A percentile compares a stretch with the other conserved stretches of the same genome.
Conservation (phyloP, 2,329 filamentous ascomycete species). For the Cladorrhinum sp. region DNA sequence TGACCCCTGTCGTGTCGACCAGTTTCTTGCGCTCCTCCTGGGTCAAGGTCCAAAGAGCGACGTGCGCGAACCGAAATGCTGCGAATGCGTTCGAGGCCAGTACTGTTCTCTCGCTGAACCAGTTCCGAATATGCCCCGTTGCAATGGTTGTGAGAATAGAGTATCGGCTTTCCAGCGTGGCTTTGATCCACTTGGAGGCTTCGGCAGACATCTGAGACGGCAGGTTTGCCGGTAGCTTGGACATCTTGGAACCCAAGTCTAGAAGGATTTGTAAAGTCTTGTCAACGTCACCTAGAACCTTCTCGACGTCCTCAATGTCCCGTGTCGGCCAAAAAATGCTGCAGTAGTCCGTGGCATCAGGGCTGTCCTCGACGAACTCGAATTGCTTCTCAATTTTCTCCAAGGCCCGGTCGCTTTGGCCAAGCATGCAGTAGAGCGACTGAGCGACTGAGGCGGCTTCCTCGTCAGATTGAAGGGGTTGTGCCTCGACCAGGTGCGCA, state of each 20-base stretch:
- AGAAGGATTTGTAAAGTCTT: neutral
- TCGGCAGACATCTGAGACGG: neutral
- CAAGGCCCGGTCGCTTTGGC: neutral
- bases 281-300: neutral
- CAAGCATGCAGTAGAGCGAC: neutral
- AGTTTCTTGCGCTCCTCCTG: neutral
- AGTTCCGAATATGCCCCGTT: slow-evolving; percentile 1
- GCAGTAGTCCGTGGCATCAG: neutral
- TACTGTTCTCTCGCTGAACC: neutral
- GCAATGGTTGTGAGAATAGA: neutral
- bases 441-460: neutral
- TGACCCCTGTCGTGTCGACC: neutral
- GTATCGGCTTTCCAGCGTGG: neutral
- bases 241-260: neutral
- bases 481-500: neutral
- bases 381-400: neutral
- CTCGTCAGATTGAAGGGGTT: neutral
- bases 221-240: neutral
- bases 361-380: neutral
- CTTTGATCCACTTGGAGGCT: neutral
- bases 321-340: neutral
- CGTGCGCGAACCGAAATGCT: slow-evolving; percentile 1
- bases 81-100: neutral
- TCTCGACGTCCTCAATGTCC: neutral
- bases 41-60: neutral